Conservation (phyloP, 805 yeast species). For the Saccharomycopsis sp. region DNA sequence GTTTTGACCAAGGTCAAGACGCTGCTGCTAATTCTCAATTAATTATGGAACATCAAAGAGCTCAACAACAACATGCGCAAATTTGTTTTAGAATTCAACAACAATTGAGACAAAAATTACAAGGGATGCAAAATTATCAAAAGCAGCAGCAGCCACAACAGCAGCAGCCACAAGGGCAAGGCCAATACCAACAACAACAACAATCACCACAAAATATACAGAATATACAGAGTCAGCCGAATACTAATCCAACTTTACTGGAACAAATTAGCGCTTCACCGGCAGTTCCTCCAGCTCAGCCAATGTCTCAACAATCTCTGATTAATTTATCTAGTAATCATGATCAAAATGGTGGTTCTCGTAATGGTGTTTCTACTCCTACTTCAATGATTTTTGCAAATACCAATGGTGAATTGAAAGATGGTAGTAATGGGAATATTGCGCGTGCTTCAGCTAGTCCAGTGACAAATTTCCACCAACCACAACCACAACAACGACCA, state of each 20-base stretch:
- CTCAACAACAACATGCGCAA: conserved; percentile 11
- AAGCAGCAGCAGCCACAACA: conserved; percentile 5
- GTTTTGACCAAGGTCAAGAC: conserved; percentile 5
- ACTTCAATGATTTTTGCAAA: conserved; percentile 1
- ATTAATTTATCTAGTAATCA: conserved; percentile 14
- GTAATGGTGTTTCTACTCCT: neutral
- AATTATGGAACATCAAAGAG: conserved; percentile 6
- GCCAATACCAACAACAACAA: neutral
- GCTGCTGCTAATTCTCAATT: conserved; percentile 4
- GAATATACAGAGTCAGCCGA: neutral
- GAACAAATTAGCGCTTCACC: neutral
- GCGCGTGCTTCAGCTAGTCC: conserved; percentile 6
- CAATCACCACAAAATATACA: neutral
- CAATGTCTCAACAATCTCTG: conserved; percentile 7
- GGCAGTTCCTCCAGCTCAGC: conserved; percentile 16
- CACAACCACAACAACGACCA: too few species aligned
- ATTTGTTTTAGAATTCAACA: conserved; percentile 7
- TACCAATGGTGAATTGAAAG: neutral
- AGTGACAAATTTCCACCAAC: conserved; percentile 7
- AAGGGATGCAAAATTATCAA: neutral
- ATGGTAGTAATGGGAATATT: conserved; percentile 1
- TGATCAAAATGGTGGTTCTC: neutral
- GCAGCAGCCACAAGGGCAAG: neutral
- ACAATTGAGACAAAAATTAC: too few species aligned
- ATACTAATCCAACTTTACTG: neutral